Base-by-base conservation (phyloP, 1,284 basidiomycete genomes). In the Cryptococcus neoformans region DNA sequence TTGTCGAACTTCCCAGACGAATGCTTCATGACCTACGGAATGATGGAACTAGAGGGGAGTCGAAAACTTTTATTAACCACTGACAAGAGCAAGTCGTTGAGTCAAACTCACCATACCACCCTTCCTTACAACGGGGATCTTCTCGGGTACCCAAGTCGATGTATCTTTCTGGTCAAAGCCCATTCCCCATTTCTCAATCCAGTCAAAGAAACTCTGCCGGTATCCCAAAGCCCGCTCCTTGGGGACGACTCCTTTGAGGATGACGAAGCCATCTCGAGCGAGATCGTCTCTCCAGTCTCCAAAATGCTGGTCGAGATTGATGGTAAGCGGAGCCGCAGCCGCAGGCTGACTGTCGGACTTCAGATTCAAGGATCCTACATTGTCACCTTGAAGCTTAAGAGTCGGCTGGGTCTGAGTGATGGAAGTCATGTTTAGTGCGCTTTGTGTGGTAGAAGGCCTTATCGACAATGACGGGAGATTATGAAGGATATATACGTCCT, bases 211-310 rank as follows among this genome's bases (percentile, higher is more conserved):
- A 8, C 50, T 9, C 28, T 62, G 49, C 2, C 63, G 55, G 48
- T 70, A 69, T 8, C 58, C 41, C 16, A 64, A 55, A 0, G 74
- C 71, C 1, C 55, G 54, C 36, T 68, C 69, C 1, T 51, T 50
- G 0, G 72, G 60, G 28, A 76, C 58, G 10, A 62, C 72, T 9
- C 57, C 59, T 46, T 70, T 70, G 41, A 76, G 62, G 14, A 76
- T 67, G 11, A 62, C 62, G 57, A 62, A 72, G 14, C 70, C 73
- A 21, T 73, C 56, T 2, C 50, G 44, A 10, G 46, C 59, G 6
- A 74, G 62, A 17, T 66, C 64, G 56, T 74, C 69, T 35, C 70
- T 59, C 62, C 63, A 73, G 56, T 72, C 72, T 39, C 56, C 53
- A 49, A 61, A 65, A 10, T 57, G 47, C 39, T 63, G 54, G 53